A percentile compares a stretch with the other conserved stretches of the same genome.
phyloP scores from a whole-genome alignment of 192 early-diverging fungal species.

The Funneliformis mosseae region DNA sequence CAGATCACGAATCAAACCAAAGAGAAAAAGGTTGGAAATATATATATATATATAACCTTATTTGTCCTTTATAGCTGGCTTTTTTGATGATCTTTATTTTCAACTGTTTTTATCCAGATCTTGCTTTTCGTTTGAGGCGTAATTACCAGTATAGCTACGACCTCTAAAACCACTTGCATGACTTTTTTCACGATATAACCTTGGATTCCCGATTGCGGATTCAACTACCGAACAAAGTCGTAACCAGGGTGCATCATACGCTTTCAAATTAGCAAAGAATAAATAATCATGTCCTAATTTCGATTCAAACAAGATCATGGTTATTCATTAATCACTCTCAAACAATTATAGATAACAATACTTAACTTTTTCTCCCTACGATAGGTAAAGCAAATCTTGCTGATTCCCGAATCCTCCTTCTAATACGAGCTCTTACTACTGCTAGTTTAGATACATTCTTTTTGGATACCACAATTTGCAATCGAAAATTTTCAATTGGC shows the following conservation, averaged over 20 bases:
- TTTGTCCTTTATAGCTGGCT: neutral
- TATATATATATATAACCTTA: neutral
- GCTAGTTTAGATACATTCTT: conserved; percentile 23
- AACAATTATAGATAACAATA: neutral
- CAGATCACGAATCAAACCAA: no score
- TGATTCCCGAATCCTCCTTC: conserved; percentile 7
- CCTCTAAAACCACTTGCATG: neutral
- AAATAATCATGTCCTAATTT: conserved; percentile 27
- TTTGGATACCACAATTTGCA: conserved; percentile 15
- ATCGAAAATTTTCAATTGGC: conserved; percentile 2
- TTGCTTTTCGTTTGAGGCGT: neutral
- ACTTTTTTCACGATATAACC: neutral
- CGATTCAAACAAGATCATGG: neutral
- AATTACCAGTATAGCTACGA: neutral
- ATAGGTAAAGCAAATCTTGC: conserved; percentile 4
- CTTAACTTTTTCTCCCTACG: conserved; percentile 4
- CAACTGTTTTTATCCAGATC: neutral
- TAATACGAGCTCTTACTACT: conserved; percentile 5
- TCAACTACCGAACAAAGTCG: neutral
- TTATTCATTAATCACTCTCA: neutral
- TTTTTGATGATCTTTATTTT: neutral
- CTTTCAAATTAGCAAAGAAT: conserved; percentile 1
- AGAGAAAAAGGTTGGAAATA: no score
- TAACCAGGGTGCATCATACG: neutral
- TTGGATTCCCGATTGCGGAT: neutral